A percentile compares a stretch with the other conserved stretches of the same genome.
phyloP scores from a whole-genome alignment of 2,329 filamentous ascomycete species.

The Eutypa lata region DNA sequence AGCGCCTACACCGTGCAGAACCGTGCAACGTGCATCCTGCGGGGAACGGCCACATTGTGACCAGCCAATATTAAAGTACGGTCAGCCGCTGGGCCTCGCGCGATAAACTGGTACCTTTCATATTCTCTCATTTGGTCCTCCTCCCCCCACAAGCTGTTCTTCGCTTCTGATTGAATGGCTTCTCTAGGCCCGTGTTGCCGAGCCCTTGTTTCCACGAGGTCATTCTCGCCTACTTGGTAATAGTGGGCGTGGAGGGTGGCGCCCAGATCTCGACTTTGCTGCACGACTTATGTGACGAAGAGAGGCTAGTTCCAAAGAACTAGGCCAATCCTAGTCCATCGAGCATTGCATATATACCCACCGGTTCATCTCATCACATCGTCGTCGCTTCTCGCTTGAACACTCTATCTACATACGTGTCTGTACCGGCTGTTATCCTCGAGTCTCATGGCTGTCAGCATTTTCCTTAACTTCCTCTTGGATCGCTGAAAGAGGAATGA shows the following conservation, averaged over 20 bases:
- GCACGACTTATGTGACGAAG: slow-evolving; percentile 23
- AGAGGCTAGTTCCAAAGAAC: slow-evolving; percentile 15
- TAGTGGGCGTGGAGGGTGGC: not conserved
- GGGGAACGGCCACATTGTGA: slow-evolving; percentile 34
- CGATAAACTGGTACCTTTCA: slow-evolving; percentile 7
- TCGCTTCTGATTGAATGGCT: slow-evolving; percentile 25
- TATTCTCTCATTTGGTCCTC: slow-evolving; percentile 15
- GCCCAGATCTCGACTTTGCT: slow-evolving; percentile 3
- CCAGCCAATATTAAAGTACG: slow-evolving; percentile 53
- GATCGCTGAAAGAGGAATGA: not conserved
- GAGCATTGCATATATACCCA: slow-evolving; percentile 22
- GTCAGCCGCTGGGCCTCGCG: slow-evolving; percentile 32
- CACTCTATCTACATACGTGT: not conserved
- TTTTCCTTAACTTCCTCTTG: not conserved
- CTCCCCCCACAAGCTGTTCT: slow-evolving; percentile 20
- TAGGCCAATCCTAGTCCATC: slow-evolving; percentile 12
- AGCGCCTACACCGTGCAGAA: slow-evolving; percentile 21
- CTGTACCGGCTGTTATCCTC: not conserved
- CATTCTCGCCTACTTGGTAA: slow-evolving; percentile 22
- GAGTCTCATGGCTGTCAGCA: not conserved
- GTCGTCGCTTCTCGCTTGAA: slow-evolving; percentile 2
- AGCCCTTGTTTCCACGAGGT: slow-evolving; percentile 20
- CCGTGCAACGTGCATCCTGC: slow-evolving; percentile 34
- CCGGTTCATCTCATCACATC: slow-evolving; percentile 12
- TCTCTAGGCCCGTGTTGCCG: slow-evolving; percentile 12